A percentile compares a stretch with the other conserved stretches of the same genome.
Evolutionary conservation across 805 yeast genomes (phyloP).

Genomic region (Lipomyces japonicus): DNA sequence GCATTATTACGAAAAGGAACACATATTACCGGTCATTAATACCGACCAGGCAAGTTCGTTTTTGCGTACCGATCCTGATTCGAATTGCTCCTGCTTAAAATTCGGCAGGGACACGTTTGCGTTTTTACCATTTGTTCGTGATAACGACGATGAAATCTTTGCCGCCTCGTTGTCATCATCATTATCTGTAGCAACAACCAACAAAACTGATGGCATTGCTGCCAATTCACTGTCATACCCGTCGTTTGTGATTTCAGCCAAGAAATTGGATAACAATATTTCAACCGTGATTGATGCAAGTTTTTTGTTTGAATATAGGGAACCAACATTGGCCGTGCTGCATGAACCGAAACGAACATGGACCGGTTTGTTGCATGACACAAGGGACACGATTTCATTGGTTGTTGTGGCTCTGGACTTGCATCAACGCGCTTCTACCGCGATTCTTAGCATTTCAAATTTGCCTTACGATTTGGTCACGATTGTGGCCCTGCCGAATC

Average conservation of each 20-base stretch:
- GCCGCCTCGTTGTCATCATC: slow-evolving; percentile 28
- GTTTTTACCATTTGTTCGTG: slow-evolving; percentile 58
- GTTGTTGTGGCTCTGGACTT: slow-evolving; percentile 67
- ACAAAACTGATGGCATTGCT: slow-evolving; percentile 4
- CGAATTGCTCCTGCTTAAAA: slow-evolving; percentile 46
- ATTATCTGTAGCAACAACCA: slow-evolving; percentile 14
- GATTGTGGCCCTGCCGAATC: slow-evolving; percentile 59
- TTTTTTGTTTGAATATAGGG: slow-evolving; percentile 69
- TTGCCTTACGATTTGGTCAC: slow-evolving; percentile 72
- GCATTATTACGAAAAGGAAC: slow-evolving; percentile 77
- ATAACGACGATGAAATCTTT: slow-evolving; percentile 36
- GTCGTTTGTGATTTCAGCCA: slow-evolving; percentile 55
- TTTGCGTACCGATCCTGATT: slow-evolving; percentile 62
- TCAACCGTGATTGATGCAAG: slow-evolving; percentile 64
- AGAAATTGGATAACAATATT: slow-evolving; percentile 54
- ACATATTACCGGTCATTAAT: slow-evolving; percentile 33
- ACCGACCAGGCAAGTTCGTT: slow-evolving; percentile 38
- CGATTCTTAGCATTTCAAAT: slow-evolving; percentile 59
- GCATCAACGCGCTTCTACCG: slow-evolving; percentile 53
- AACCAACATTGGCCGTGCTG: slow-evolving; percentile 74
- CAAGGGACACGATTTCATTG: slow-evolving; percentile 59
- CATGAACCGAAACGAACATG: slow-evolving; percentile 60
- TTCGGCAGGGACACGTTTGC: slow-evolving; percentile 63
- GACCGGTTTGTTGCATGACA: slow-evolving; percentile 67
- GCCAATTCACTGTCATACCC: slow-evolving; percentile 42